A percentile compares a stretch with the other conserved stretches of the same genome.
These are phyloP conservation scores for Castanea mollissima DNA, from an alignment of 306 rosid genomes.

Conservation along the genomic window DNA sequence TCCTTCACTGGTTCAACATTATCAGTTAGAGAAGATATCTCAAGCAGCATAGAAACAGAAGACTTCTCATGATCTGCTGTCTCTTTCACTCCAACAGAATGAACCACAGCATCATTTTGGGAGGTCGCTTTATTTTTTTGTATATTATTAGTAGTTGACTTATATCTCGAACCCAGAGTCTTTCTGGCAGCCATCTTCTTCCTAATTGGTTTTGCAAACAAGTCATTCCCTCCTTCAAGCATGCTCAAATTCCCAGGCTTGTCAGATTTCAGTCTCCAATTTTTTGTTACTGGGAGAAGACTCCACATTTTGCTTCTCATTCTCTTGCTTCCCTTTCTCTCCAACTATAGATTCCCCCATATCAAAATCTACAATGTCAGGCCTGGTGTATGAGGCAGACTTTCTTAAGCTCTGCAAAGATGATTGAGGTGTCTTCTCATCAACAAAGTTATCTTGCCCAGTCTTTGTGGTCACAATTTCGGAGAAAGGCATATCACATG, in stretches of 20 bases:
- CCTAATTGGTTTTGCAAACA: conserved; percentile 31
- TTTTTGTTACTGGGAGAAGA: conserved; percentile 38
- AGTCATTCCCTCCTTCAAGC: conserved; percentile 32
- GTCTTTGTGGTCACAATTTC: conserved; percentile 20
- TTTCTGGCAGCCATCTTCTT: conserved; percentile 51
- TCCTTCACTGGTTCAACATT: conserved; percentile 22
- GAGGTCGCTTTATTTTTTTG: conserved; percentile 35
- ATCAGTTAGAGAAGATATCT: conserved; percentile 28
- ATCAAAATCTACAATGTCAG: conserved; percentile 29
- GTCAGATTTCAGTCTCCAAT: conserved; percentile 25
- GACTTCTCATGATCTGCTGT: conserved; percentile 19
- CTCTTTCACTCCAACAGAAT: conserved; percentile 29
- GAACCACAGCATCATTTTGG: conserved; percentile 22
- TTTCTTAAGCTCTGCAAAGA: conserved; percentile 26
- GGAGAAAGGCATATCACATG: conserved; percentile 30
- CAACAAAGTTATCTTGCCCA: conserved; percentile 22
- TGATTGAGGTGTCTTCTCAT: conserved; percentile 29
- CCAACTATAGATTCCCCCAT: conserved; percentile 27
- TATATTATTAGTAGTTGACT: conserved; percentile 37
- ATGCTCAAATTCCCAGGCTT: conserved; percentile 27
- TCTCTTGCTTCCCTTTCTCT: conserved; percentile 28
- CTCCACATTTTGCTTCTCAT: conserved; percentile 24
- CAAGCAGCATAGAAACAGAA: conserved; percentile 23
- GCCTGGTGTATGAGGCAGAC: conserved; percentile 29
- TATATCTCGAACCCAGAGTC: conserved; percentile 61